A percentile compares a stretch with the other conserved stretches of the same genome.
Conservation (phyloP, 106 monocot species). For the Dendrobium catenatum region DNA sequence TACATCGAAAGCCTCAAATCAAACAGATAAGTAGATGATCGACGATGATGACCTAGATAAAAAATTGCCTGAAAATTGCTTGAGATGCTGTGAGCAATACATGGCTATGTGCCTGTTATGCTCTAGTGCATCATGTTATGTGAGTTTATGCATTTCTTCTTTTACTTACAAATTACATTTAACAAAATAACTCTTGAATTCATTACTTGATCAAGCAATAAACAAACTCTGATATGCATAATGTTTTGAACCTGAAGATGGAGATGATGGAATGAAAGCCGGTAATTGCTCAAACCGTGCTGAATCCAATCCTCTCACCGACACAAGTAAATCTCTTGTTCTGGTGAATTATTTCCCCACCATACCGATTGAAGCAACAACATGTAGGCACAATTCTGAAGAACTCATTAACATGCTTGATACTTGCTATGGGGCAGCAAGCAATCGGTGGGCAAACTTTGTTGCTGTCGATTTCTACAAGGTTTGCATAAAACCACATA, state of each 20-base stretch:
- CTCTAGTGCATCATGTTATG: neutral
- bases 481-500: slow-evolving; percentile 16
- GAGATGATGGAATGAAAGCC: slow-evolving; percentile 58
- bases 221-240: neutral
- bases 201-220: neutral
- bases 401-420: slow-evolving; percentile 46
- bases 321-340: slow-evolving; percentile 48
- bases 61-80: too few relatives aligned
- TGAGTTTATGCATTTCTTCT: too few relatives aligned
- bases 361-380: slow-evolving; percentile 24
- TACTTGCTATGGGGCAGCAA: slow-evolving; percentile 43
- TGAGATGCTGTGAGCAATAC: too few relatives aligned
- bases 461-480: slow-evolving; percentile 80
- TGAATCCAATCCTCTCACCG: slow-evolving; percentile 58
- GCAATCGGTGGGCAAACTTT: slow-evolving; percentile 74
- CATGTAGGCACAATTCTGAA: slow-evolving; percentile 59
- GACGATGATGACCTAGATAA: too few relatives aligned
- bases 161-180: neutral
- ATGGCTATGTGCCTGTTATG: too few relatives aligned
- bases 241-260: slow-evolving; percentile 31
- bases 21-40: too few relatives aligned
- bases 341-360: slow-evolving; percentile 63
- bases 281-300: slow-evolving; percentile 54
- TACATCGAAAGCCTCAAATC: too few relatives aligned
- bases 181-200: neutral